A percentile compares a stretch with the other conserved stretches of the same genome.
phyloP scores from a whole-genome alignment of 1,139 yeast genomes.

The Spencermartinsiella ligniputridi region DNA sequence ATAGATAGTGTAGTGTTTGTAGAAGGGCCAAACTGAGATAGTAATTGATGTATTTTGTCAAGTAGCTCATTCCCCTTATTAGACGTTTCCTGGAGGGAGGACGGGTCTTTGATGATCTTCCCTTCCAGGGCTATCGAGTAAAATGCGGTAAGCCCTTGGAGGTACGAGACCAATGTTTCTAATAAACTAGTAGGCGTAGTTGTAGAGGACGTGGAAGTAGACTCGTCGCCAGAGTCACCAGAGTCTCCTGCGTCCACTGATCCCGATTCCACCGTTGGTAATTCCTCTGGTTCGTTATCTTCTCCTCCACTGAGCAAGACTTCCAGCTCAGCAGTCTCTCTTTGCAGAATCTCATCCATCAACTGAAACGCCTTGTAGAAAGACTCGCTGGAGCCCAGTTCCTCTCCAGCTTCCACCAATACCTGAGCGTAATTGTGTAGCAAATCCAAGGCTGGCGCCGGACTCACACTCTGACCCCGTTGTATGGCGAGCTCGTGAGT shows the following conservation, averaged over 20 bases:
- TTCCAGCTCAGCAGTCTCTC: slow-evolving; percentile 18
- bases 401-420: slow-evolving; percentile 27
- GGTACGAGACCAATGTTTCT: slow-evolving; percentile 11
- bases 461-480: slow-evolving; percentile 5
- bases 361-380: slow-evolving; percentile 18
- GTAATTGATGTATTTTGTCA: not conserved
- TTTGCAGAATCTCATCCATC: slow-evolving; percentile 20
- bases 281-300: not conserved
- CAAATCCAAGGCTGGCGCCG: slow-evolving; percentile 17
- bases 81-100: not conserved
- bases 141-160: slow-evolving; percentile 5
- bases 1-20: not conserved
- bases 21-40: not conserved
- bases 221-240: slow-evolving; percentile 4
- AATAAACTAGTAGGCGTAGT: slow-evolving; percentile 7
- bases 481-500: slow-evolving; percentile 11
- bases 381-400: slow-evolving; percentile 16
- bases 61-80: slow-evolving; percentile 5
- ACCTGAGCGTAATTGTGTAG: slow-evolving; percentile 29
- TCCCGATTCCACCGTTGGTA: slow-evolving; percentile 1
- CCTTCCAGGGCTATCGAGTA: not conserved
- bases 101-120: not conserved
- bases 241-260: slow-evolving; percentile 3
- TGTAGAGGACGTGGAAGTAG: not conserved
- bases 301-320: not conserved